These are phyloP conservation scores for Tulasnella sp. DNA, from an alignment of 768 basidiomycete species.

Conservation along the genomic window DNA sequence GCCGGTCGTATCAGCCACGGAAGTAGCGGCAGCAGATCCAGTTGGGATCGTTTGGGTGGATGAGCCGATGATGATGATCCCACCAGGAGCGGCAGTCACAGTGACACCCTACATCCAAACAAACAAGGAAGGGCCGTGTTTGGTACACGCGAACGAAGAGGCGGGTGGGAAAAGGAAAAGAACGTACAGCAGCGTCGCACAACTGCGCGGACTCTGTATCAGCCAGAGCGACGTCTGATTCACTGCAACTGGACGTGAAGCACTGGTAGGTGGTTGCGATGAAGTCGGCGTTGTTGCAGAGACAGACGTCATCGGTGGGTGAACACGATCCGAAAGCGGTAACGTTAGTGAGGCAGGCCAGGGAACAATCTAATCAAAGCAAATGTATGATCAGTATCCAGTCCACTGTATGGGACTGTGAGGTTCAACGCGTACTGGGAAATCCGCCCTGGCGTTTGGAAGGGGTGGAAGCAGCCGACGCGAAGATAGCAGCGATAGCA, in stretches of 20 bases:
- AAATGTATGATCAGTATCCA: neutral
- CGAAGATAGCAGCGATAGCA: constrained; percentile 31
- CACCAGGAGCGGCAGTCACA: too few species aligned
- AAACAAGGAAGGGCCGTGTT: too few species aligned
- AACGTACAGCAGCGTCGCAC: constrained; percentile 10
- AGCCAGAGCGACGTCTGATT: neutral
- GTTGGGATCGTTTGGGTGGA: too few species aligned
- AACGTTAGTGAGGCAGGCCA: constrained; percentile 2
- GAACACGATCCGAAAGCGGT: constrained; percentile 34
- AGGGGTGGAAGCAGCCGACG: constrained; percentile 31
- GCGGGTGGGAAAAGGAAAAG: neutral
- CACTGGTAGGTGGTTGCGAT: neutral
- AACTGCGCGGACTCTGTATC: neutral
- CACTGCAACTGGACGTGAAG: neutral
- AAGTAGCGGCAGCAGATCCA: too few species aligned
- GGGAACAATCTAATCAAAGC: neutral
- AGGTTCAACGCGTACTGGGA: neutral
- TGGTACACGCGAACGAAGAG: too few species aligned
- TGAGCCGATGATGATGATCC: too few species aligned
- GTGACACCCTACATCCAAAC: too few species aligned
- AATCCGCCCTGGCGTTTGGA: constrained; percentile 13
- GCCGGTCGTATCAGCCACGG: too few species aligned
- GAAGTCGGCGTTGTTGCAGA: constrained; percentile 37
- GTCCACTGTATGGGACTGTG: neutral
- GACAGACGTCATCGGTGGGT: constrained; percentile 43